Base-by-base conservation (phyloP, 495 filamentous ascomycete genomes). In the Durotheca rogersii region DNA sequence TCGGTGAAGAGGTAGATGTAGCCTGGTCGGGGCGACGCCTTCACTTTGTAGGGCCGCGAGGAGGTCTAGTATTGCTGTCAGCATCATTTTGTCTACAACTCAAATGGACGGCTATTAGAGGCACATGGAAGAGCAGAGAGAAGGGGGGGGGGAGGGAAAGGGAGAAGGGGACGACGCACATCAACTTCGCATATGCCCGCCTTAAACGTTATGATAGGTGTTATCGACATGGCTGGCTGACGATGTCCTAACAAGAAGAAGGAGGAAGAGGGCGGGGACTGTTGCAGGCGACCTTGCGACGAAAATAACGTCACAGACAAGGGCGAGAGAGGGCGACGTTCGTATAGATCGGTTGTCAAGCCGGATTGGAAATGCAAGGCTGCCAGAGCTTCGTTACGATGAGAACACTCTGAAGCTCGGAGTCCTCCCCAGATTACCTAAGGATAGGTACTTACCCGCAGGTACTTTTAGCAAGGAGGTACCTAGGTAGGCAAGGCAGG, bases 141-240 rank as follows among this genome's bases (percentile, higher is more conserved):
- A 39, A 41, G 18, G 12, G 12, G 45, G 50, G 16, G n/a, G n/a
- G n/a, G n/a, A n/a, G 18, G 14, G 38, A 34, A 18, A 39, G 41
- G 18, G 12, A n/a, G 45, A 49, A 17, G 39, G 19, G 46, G 30
- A 53, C 38, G 41, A 78, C 86, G 58, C 72, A 97, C 91, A 71
- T 89, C 81, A 39, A 94, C 65, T 15, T 90, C 83, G 72, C 94
- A 99, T 68, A 80, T 82, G 67, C 94, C 94, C 56, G 91, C 94
- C 79, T 95, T 97, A 78, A 99, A 96, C 3, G 90, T 94, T 64
- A 99, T 90, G 61, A 96, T 79, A 20, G 90, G 91, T 53, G 72
- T 68, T 73, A 84, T 83, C 45, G 89, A 88, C 90, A 94, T 94
- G 34, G 23, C n/a, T 74, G 53, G 48, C 19, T 3, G 32, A 35